These are phyloP conservation scores for Trichaptum fuscoviolaceum DNA, from an alignment of 768 basidiomycete species.

Conservation along the genomic window DNA sequence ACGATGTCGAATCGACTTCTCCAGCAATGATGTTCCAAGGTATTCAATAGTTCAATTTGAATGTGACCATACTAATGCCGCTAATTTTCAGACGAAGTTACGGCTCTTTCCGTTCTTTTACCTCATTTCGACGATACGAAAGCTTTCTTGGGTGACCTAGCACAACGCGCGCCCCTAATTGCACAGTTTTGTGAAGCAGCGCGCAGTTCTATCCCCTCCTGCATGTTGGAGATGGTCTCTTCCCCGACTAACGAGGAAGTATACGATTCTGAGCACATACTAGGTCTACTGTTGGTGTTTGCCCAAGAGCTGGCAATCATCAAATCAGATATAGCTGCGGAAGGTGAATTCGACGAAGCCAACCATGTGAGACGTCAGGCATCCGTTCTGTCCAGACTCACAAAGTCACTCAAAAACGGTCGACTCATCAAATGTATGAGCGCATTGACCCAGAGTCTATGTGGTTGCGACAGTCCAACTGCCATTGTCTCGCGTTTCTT, in stretches of 20 bases:
- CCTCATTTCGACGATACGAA: neutral
- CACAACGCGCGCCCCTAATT: neutral
- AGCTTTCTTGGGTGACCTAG: neutral
- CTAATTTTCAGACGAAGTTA: neutral
- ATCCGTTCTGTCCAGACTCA: slow-evolving; percentile 38
- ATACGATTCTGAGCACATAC: neutral
- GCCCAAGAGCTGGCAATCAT: neutral
- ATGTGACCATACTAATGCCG: neutral
- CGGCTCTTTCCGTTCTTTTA: neutral
- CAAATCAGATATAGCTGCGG: neutral
- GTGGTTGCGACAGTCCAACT: slow-evolving; percentile 23
- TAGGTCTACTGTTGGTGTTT: neutral
- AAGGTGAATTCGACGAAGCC: slow-evolving; percentile 25
- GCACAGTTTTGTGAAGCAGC: neutral
- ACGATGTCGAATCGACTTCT: neutral
- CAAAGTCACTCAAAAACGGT: slow-evolving; percentile 43
- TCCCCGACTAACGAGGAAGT: neutral
- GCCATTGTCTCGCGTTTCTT: slow-evolving; percentile 25
- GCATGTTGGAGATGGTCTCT: neutral
- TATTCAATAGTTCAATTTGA: neutral
- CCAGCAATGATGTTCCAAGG: neutral
- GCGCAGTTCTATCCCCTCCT: neutral
- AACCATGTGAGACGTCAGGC: slow-evolving; percentile 49
- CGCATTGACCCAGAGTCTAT: slow-evolving; percentile 35
- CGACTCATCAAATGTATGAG: slow-evolving; percentile 38